phyloP scores from a whole-genome alignment of 768 basidiomycete species.

The Tricholoma bakamatsutake region DNA sequence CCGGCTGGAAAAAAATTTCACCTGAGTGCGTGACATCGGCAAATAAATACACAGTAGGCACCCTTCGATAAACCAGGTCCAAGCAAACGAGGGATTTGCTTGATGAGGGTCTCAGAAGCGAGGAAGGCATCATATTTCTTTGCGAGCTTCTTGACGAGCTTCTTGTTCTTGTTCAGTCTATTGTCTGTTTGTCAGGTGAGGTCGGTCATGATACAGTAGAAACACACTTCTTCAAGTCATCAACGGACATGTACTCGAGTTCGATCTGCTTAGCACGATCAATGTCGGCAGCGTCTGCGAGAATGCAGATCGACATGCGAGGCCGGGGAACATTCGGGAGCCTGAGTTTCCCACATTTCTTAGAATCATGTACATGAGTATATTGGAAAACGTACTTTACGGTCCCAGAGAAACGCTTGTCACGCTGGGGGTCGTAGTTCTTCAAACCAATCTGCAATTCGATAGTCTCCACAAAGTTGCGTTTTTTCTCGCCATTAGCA shows the following conservation, averaged over 20 bases:
- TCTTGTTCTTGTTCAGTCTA: slow-evolving; percentile 99
- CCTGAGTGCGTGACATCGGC: background rate
- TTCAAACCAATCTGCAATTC: slow-evolving; percentile 96
- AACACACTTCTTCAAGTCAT: slow-evolving; percentile 95
- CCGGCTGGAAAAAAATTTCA: slow-evolving; percentile 53
- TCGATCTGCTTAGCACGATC: slow-evolving; percentile 98
- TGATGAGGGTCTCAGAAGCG: slow-evolving; percentile 95
- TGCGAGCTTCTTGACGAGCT: slow-evolving; percentile 99
- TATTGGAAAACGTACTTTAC: slow-evolving; percentile 62
- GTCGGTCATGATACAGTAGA: too few relatives aligned
- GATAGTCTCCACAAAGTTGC: slow-evolving; percentile 53
- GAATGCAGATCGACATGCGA: slow-evolving; percentile 97
- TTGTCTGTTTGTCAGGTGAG: background rate
- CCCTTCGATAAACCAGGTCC: slow-evolving; percentile 99
- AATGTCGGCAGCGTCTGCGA: slow-evolving; percentile 98
- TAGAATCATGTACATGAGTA: background rate
- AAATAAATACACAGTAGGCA: slow-evolving; percentile 19
- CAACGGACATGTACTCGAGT: slow-evolving; percentile 98
- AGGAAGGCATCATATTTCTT: slow-evolving; percentile 99
- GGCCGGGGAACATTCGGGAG: slow-evolving; percentile 96
- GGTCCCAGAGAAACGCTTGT: slow-evolving; percentile 99
- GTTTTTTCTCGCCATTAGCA: slow-evolving; percentile 81
- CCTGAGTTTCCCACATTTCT: slow-evolving; percentile 36
- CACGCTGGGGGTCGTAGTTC: slow-evolving; percentile 99
- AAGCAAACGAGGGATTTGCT: slow-evolving; percentile 99